These are phyloP conservation scores for Dictyophora rubrovolvata DNA, from an alignment of 768 basidiomycete species.

Conservation along the genomic window DNA sequence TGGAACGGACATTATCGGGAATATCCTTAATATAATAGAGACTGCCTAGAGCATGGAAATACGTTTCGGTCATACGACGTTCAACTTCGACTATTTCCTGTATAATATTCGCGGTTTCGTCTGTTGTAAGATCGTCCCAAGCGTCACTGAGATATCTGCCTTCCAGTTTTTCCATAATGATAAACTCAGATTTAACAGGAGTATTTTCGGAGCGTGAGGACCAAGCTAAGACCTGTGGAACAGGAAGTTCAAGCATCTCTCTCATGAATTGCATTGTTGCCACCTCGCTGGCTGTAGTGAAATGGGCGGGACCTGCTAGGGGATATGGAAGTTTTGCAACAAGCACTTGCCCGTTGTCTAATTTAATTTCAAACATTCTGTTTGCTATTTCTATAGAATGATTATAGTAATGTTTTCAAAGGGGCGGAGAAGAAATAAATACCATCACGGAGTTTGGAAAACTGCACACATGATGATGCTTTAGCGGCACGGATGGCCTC, in stretches of 20 bases:
- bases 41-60: constrained; percentile 26
- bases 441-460: not conserved
- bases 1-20: not conserved
- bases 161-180: constrained; percentile 24
- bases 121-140: constrained; percentile 12
- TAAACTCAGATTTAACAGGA: constrained; percentile 24
- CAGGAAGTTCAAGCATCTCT: constrained; percentile 18
- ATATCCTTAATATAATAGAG: constrained; percentile 27
- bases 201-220: constrained; percentile 16
- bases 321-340: constrained; percentile 15
- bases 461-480: not conserved
- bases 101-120: constrained; percentile 11
- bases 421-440: not conserved
- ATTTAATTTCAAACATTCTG: constrained; percentile 13
- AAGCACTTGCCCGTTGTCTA: constrained; percentile 13
- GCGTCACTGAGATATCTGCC: constrained; percentile 16
- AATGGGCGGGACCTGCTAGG: constrained; percentile 19
- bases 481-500: not conserved
- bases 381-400: constrained; percentile 12
- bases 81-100: constrained; percentile 17
- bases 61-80: constrained; percentile 11
- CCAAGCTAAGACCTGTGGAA: constrained; percentile 24
- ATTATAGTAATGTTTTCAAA: not conserved
- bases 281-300: constrained; percentile 27
- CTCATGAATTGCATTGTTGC: constrained; percentile 26